Percentiles rank a stretch among this genome's conserved stretches.
These are phyloP conservation scores for Simplicillium sp. DNA, from an alignment of 2,329 filamentous ascomycete genomes.

Conservation along the genomic window DNA sequence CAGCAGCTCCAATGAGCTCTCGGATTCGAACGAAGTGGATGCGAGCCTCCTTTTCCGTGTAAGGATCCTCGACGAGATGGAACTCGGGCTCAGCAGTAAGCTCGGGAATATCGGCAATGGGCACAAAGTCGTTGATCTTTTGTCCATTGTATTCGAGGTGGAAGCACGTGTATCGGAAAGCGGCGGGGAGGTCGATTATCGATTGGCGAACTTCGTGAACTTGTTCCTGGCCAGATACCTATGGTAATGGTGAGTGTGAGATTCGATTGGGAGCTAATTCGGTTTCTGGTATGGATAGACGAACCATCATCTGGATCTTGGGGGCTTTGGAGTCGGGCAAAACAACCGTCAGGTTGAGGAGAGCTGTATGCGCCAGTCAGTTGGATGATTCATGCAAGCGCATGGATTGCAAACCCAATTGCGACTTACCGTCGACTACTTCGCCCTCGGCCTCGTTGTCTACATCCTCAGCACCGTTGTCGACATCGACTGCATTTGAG, in stretches of 20 bases:
- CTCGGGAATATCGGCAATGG: constrained; percentile 79
- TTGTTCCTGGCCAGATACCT: constrained; percentile 91
- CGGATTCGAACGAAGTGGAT: constrained; percentile 87
- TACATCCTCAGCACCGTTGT: constrained; percentile 16
- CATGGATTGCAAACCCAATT: constrained; percentile 1
- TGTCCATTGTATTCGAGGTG: constrained; percentile 86
- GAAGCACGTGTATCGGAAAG: constrained; percentile 97
- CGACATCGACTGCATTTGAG: constrained; percentile 11
- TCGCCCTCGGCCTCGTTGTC: constrained; percentile 16
- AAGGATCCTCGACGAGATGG: constrained; percentile 81
- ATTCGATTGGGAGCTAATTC: too few species aligned
- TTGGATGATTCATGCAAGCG: constrained; percentile 1
- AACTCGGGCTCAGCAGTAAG: constrained; percentile 71
- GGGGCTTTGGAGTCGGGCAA: constrained; percentile 66
- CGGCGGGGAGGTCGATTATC: constrained; percentile 84
- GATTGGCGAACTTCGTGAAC: constrained; percentile 96
- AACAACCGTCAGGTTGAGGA: constrained; percentile 61
- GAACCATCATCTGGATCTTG: constrained; percentile 78
- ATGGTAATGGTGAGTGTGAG: constrained; percentile 2
- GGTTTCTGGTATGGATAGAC: constrained; percentile 17
- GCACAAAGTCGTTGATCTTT: constrained; percentile 90
- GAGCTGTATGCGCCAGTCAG: constrained; percentile 26
- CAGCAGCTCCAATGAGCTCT: constrained; percentile 86
- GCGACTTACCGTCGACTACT: constrained; percentile 22
- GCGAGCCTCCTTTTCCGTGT: constrained; percentile 95